These are phyloP conservation scores for Candida sithepensis DNA, from an alignment of 805 yeast species.

Conservation along the genomic window DNA sequence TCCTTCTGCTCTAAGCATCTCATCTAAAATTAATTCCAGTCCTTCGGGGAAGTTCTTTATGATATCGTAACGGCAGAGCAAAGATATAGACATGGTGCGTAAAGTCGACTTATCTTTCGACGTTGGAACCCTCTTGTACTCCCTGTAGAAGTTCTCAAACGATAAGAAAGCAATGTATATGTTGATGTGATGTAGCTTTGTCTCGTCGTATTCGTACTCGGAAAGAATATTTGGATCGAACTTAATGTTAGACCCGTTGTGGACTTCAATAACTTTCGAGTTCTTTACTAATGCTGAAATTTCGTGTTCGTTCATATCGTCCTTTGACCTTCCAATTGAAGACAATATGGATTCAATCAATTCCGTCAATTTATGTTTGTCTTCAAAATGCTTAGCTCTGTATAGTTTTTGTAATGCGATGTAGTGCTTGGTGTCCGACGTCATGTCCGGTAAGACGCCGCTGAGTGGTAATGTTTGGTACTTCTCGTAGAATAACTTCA, in stretches of 20 bases:
- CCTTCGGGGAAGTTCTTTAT: constrained; percentile 32
- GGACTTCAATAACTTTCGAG: constrained; percentile 47
- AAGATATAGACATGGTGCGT: constrained; percentile 23
- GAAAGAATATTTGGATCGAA: constrained; percentile 18
- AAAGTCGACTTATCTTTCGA: constrained; percentile 19
- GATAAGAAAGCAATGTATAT: constrained; percentile 44
- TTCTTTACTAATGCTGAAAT: constrained; percentile 59
- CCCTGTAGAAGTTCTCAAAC: constrained; percentile 20
- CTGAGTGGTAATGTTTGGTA: constrained; percentile 56
- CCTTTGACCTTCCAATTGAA: constrained; percentile 26
- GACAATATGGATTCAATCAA: constrained; percentile 26
- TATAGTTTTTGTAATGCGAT: constrained; percentile 57
- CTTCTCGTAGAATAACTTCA: constrained; percentile 45
- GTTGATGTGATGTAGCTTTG: constrained; percentile 14
- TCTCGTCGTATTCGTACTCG: constrained; percentile 8
- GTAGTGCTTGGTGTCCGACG: constrained; percentile 65
- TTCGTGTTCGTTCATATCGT: constrained; percentile 33
- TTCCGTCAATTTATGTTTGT: constrained; percentile 38
- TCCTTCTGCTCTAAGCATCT: constrained; percentile 39
- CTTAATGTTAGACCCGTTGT: constrained; percentile 38
- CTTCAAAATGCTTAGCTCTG: constrained; percentile 48
- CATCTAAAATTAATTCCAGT: constrained; percentile 37
- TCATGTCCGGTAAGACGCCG: constrained; percentile 87
- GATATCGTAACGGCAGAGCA: constrained; percentile 19
- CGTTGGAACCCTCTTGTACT: constrained; percentile 21